Base-by-base conservation (phyloP, 331 rosid species). In the Ulmus americana region DNA sequence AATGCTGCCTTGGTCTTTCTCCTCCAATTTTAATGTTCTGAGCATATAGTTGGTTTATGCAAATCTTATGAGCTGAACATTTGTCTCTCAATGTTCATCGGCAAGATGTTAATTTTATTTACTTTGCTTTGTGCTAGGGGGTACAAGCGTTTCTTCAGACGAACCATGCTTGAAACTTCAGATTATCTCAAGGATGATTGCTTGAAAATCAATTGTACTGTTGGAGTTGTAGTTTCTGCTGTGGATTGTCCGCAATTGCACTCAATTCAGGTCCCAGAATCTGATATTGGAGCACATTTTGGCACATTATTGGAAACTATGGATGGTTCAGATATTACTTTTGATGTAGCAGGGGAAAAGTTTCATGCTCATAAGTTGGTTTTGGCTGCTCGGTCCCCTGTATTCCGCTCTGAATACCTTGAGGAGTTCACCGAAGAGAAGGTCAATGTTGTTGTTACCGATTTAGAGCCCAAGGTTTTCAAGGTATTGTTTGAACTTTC, bases 141-240 rank as follows among this genome's bases (percentile, higher is more conserved):
- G 41, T 88, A 88, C 84, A 88, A 88, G 80, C 77, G 90, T 38
- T 88, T 88, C 74, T 86, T 70, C 73, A 74, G 87, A 76, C 84
- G 95, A 60, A 51, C 81, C 66, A 13, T 71, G 59, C 91, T 88
- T 69, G 95, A 88, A 77, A 64, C 41, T 72, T 88, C 95, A 16
- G 90, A 85, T 64, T 88, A 75, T 66, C 84, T 88, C 67, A 85
- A 83, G 84, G 76, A 83, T 71, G 91, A 88, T 73, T 85, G 90
- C 71, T 72, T 85, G 77, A 82, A 73, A 79, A 83, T 88, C 70
- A 85, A 88, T 71, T 88, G 95, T 70, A 85, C 91, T 7, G 95
- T 88, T 77, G 95, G 95, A 79, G 91, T 88, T 45, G 95, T 88
- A 67, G 84, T 83, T 46, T 88, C 95, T 39, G 83, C 76, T 5